Base-by-base conservation (phyloP, 768 basidiomycete genomes). In the Gloeostereum incarnatum region DNA sequence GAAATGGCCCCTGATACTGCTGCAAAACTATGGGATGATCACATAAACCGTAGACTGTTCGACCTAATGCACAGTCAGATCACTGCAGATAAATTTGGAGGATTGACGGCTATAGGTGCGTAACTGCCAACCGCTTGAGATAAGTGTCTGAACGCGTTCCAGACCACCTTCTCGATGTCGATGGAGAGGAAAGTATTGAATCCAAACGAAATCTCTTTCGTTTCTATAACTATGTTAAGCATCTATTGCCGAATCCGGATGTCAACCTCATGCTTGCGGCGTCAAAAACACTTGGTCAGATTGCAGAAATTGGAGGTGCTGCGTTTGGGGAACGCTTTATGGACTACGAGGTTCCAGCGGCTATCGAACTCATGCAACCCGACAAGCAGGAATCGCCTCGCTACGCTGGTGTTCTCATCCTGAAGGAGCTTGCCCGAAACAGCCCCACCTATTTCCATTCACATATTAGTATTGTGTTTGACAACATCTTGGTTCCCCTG, bases 241-340 rank as follows among this genome's bases (percentile, higher is more conserved):
- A 86, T 29, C 73, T 94, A n/a, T 71, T 96, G 14, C 90, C 90
- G 3, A 88, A 88, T 52, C 73, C 80, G 37, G 94, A 97, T 56
- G 76, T 90, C 51, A 84, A 86, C 56, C 79, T 99, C 53, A 97
- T 97, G 92, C 72, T 92, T 24, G 77, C 84, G 6, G 90, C 91
- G 1, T 90, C 92, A n/a, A 87, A 91, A 56, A 90, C 88, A 0
- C 72, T 92, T 20, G 91, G 91, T 0, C 73, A 79, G 50, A 93
- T 94, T 52, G 85, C 85, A 22, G 73, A 81, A 41, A 80, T 88
- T 19, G 87, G 87, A 16, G 88, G 87, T 2, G 71, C 76, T 0
- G 78, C 80, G 18, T 86, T 93, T 50, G 88, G 87, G 43, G 89
- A 93, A 51, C 69, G 77, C 3, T 91, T 93, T 51, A 89, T 94